phyloP scores from a whole-genome alignment of 2,329 filamentous ascomycete genomes.

The Triangularia setosa region DNA sequence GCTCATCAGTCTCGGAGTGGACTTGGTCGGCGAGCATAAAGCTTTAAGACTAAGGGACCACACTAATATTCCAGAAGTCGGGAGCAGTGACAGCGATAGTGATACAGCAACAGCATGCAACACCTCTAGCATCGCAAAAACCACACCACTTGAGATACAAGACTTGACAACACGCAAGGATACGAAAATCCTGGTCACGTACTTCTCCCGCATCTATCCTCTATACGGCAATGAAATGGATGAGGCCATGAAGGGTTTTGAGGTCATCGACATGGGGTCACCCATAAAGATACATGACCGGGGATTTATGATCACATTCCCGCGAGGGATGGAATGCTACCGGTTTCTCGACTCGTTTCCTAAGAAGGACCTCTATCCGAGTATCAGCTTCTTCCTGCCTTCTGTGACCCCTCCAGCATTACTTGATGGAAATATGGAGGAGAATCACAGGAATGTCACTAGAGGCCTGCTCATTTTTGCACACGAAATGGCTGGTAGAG shows the following conservation, averaged over 20 bases:
- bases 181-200: conserved; percentile 19
- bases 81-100: neutral
- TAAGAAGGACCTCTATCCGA: neutral
- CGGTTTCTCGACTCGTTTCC: conserved; percentile 14
- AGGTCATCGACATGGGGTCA: neutral
- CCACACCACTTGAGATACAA: conserved; percentile 1
- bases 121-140: neutral
- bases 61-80: neutral
- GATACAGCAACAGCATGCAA: neutral
- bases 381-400: neutral
- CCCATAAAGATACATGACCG: neutral
- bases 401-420: neutral
- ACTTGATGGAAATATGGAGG: too few species aligned
- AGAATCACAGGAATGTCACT: too few species aligned
- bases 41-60: neutral
- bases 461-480: neutral
- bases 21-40: neutral
- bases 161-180: conserved; percentile 16
- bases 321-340: conserved; percentile 17
- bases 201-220: conserved; percentile 21
- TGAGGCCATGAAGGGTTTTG: conserved; percentile 17
- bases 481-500: neutral
- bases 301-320: conserved; percentile 24
- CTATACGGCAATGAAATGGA: conserved; percentile 22
- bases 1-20: conserved; percentile 15